A percentile compares a stretch with the other conserved stretches of the same genome.
These are phyloP conservation scores for Limnomonas spitsbergensis DNA, from an alignment of 139 green algal genomes.

Conservation along the genomic window DNA sequence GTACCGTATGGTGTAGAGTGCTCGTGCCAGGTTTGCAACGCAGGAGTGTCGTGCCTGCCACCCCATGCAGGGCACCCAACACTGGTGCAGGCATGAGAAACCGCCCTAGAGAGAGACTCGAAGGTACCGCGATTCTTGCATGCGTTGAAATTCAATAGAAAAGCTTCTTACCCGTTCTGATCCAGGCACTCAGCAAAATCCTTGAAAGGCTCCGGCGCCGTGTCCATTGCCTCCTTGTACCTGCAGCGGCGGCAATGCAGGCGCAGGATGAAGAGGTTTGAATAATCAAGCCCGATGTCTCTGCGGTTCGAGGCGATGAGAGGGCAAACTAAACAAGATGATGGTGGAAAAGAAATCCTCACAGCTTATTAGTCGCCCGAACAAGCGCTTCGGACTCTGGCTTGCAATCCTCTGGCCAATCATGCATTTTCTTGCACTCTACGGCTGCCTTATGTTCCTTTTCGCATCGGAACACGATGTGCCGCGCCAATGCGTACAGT, in stretches of 20 bases:
- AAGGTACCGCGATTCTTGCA: too few relatives aligned
- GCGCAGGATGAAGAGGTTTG: too few relatives aligned
- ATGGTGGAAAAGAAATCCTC: conserved; percentile 12
- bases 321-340: too few relatives aligned
- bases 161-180: conserved; percentile 37
- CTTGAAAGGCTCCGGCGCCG: conserved; percentile 44
- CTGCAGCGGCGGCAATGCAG: conserved; percentile 13
- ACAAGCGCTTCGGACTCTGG: conserved; percentile 48
- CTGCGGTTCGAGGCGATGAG: too few relatives aligned
- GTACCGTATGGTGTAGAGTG: too few relatives aligned
- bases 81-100: too few relatives aligned
- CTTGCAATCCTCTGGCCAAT: conserved; percentile 53
- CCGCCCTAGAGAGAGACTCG: too few relatives aligned
- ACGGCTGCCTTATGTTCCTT: conserved; percentile 48
- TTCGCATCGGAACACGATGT: conserved; percentile 51
- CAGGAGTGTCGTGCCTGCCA: too few relatives aligned
- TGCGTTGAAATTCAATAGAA: too few relatives aligned
- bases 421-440: conserved; percentile 47
- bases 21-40: too few relatives aligned
- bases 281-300: too few relatives aligned
- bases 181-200: conserved; percentile 49
- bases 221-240: conserved; percentile 50
- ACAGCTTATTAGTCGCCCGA: conserved; percentile 50
- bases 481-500: conserved; percentile 44
- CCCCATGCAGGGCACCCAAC: too few relatives aligned